phyloP scores from a whole-genome alignment of 2,329 filamentous ascomycete species.

The Sclerotinia glacialis region DNA sequence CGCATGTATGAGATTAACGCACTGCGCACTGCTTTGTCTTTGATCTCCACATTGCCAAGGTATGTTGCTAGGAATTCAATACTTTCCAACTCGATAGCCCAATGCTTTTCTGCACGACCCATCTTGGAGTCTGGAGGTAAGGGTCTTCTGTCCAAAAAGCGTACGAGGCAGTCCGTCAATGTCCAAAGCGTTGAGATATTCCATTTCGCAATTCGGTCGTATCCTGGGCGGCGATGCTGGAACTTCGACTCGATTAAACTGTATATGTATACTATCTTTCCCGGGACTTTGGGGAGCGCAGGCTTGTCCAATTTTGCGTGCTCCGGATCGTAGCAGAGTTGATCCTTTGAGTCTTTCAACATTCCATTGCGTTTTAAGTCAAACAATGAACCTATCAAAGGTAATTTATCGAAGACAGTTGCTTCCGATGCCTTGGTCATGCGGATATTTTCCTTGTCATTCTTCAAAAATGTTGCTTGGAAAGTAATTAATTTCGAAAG shows the following conservation, averaged over 20 bases:
- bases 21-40: background rate
- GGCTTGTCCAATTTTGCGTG: background rate
- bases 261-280: background rate
- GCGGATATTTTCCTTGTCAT: background rate
- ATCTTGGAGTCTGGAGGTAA: background rate
- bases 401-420: background rate
- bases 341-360: background rate
- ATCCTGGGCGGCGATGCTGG: background rate
- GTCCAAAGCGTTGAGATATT: constrained; percentile 1
- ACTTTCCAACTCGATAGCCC: background rate
- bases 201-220: background rate
- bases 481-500: background rate
- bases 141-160: background rate
- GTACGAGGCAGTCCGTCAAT: background rate
- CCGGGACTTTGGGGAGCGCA: background rate
- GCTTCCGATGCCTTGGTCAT: background rate
- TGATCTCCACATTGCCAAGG: background rate
- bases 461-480: background rate
- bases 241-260: background rate
- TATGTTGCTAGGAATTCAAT: background rate
- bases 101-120: background rate
- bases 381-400: background rate
- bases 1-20: background rate
- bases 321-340: background rate
- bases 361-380: background rate